Evolutionary conservation across 2,329 filamentous ascomycete species (phyloP).

Genomic region (Akanthomyces lecanii): DNA sequence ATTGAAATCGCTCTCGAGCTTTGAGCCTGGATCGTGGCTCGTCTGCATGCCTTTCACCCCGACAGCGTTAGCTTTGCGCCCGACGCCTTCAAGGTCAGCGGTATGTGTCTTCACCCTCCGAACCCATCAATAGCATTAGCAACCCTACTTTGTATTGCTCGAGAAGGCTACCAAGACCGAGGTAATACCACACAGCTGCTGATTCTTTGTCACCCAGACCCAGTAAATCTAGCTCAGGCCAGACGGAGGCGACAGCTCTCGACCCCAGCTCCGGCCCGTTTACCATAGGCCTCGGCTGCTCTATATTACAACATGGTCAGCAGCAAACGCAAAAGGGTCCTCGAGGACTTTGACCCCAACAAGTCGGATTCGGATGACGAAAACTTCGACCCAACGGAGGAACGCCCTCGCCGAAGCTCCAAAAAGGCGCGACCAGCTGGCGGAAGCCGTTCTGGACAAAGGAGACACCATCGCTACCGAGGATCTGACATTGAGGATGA

Average conservation of each 20-base stretch:
- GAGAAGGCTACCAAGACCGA: background rate
- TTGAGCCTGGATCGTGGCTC: background rate
- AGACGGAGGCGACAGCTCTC: background rate
- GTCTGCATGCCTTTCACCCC: slow-evolving; percentile 4
- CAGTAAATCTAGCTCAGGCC: background rate
- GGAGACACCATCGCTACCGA: slow-evolving; percentile 43
- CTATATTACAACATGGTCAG: slow-evolving; percentile 9
- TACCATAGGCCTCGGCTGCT: background rate
- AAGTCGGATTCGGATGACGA: slow-evolving; percentile 63
- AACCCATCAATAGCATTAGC: background rate
- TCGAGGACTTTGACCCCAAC: slow-evolving; percentile 61
- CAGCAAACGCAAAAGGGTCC: slow-evolving; percentile 53
- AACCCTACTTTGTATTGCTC: background rate
- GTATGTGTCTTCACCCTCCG: background rate
- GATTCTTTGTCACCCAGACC: background rate
- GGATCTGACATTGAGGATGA: slow-evolving; percentile 62
- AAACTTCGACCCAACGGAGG: slow-evolving; percentile 56
- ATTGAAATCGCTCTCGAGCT: slow-evolving; percentile 1
- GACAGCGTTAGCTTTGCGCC: slow-evolving; percentile 11
- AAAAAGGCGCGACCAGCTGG: slow-evolving; percentile 40
- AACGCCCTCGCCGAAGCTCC: slow-evolving; percentile 37
- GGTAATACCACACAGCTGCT: background rate
- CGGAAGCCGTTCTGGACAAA: slow-evolving; percentile 30
- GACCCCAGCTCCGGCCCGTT: background rate
- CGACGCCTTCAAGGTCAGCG: background rate